phyloP scores from a whole-genome alignment of 129 eudicot genomes.

The Artemisia annua region DNA sequence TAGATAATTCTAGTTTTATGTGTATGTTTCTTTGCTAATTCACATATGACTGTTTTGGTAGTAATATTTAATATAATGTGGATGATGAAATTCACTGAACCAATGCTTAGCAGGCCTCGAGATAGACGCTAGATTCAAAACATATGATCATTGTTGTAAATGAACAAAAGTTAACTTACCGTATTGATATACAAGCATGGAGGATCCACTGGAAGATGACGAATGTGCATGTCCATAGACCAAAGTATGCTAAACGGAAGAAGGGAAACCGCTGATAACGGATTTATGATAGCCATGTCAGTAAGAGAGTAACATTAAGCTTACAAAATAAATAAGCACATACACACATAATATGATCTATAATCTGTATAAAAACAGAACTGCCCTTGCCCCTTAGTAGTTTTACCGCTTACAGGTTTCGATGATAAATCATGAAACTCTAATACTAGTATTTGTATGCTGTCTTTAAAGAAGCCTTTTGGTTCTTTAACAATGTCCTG shows the following conservation, averaged over 20 bases:
- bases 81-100: neutral
- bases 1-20: neutral
- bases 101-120: too few relatives aligned
- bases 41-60: neutral
- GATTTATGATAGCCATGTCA: constrained; percentile 9
- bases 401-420: neutral
- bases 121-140: neutral
- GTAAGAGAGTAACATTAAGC: neutral
- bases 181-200: constrained; percentile 69
- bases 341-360: constrained; percentile 3
- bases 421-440: neutral
- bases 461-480: too few relatives aligned
- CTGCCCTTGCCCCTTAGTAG: neutral
- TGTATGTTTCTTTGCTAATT: neutral
- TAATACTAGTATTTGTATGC: too few relatives aligned
- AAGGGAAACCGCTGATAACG: constrained; percentile 79
- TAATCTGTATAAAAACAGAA: constrained; percentile 1
- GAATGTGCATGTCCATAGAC: constrained; percentile 63
- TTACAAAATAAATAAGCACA: neutral
- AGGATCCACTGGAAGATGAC: constrained; percentile 91
- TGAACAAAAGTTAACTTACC: constrained; percentile 37
- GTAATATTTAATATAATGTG: neutral
- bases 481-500: too few relatives aligned
- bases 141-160: neutral
- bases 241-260: constrained; percentile 85